Evolutionary conservation across 805 yeast genomes (phyloP).

Genomic region (Schizosaccharomyces pombe): DNA sequence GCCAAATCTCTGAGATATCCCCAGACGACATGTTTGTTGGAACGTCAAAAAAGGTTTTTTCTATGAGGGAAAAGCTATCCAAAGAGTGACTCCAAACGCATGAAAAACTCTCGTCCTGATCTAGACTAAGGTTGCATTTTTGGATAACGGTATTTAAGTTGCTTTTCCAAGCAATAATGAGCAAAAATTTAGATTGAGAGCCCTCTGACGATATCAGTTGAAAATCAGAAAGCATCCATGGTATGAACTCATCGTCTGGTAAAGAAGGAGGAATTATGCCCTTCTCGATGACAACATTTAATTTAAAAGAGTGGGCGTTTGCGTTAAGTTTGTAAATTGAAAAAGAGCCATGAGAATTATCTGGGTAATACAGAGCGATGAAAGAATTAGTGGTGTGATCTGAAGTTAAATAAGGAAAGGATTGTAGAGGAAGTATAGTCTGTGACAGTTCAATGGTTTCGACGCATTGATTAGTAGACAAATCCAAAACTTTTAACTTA

Average conservation of each 20-base stretch:
- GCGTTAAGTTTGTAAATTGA: not conserved
- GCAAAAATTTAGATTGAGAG: not conserved
- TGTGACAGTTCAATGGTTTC: too few species aligned
- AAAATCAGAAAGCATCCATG: not conserved
- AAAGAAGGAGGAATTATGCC: not conserved
- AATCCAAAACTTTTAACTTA: not conserved
- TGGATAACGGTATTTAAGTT: not conserved
- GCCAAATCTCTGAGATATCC: not conserved
- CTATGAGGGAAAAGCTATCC: not conserved
- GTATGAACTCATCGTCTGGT: slow-evolving; percentile 1
- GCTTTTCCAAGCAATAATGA: not conserved
- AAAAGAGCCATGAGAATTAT: not conserved
- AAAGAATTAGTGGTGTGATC: not conserved
- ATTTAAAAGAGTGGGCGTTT: not conserved
- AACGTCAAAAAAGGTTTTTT: not conserved
- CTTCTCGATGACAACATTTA: not conserved
- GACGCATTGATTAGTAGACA: not conserved
- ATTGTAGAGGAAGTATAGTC: not conserved
- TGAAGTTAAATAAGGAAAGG: not conserved
- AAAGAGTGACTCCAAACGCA: too few species aligned
- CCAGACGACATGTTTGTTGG: not conserved
- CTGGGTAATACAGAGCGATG: not conserved
- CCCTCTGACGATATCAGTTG: not conserved
- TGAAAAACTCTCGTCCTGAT: too few species aligned
- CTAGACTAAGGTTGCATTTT: too few species aligned